Percentiles rank a stretch among this genome's conserved stretches.
These are phyloP conservation scores for Aspergillus incahuasiensis DNA, from an alignment of 495 filamentous ascomycete genomes.

Conservation along the genomic window DNA sequence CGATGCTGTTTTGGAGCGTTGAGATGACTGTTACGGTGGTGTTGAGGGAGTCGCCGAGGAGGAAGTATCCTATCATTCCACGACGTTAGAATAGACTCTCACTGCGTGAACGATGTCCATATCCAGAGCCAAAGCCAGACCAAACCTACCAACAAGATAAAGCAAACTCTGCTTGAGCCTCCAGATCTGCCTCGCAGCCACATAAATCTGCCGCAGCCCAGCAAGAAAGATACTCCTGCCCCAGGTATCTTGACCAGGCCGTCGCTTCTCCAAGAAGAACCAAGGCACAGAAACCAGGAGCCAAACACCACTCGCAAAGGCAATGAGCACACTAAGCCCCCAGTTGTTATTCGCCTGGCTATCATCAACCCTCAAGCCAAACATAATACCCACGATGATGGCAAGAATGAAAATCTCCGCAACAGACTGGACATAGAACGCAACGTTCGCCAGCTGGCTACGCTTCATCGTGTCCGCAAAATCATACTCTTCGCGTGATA, in stretches of 20 bases:
- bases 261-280: slow-evolving; percentile 59
- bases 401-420: slow-evolving; percentile 58
- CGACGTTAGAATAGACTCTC: neutral
- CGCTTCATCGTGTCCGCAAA: slow-evolving; percentile 59
- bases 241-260: slow-evolving; percentile 53
- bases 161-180: slow-evolving; percentile 58
- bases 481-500: slow-evolving; percentile 56
- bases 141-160: slow-evolving; percentile 51
- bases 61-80: slow-evolving; percentile 52
- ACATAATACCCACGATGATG: slow-evolving; percentile 60
- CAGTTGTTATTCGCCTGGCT: slow-evolving; percentile 58
- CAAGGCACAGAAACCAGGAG: slow-evolving; percentile 55
- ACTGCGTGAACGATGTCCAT: too few relatives aligned
- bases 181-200: slow-evolving; percentile 56
- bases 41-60: slow-evolving; percentile 60
- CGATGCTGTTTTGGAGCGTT: slow-evolving; percentile 58
- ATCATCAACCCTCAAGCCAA: slow-evolving; percentile 53
- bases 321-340: slow-evolving; percentile 59
- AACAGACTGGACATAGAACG: slow-evolving; percentile 58
- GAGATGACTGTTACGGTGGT: slow-evolving; percentile 64
- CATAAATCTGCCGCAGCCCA: slow-evolving; percentile 54
- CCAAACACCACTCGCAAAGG: slow-evolving; percentile 61
- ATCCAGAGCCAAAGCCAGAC: neutral
- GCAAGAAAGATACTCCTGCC: slow-evolving; percentile 46
- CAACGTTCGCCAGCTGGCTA: slow-evolving; percentile 54